Base-by-base conservation (phyloP, 2,329 filamentous ascomycete genomes). In the Cladosporium cucumerinum region DNA sequence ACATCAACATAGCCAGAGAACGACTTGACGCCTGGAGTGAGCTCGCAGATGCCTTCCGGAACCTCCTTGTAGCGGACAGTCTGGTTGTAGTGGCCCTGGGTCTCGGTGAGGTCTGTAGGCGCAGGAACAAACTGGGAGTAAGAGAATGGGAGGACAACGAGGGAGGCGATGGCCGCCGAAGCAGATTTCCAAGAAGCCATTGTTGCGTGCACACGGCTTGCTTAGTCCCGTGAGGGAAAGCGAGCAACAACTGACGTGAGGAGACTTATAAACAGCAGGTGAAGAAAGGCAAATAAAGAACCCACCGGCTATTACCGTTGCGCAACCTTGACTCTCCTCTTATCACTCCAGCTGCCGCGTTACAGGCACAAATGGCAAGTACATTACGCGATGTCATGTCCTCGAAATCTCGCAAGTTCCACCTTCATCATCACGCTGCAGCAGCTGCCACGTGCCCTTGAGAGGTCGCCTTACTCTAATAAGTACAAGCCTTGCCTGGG, bases 51-150 rank as follows among this genome's bases (percentile, higher is more conserved):
- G 3, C 84, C 84, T 3, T 80, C 69, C 0, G 81, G 80, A 18
- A 82, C 84, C 72, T 86, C 77, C 72, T 87, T 87, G 73, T 86
- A 87, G 21, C 84, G 82, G 64, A 87, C 84, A 26, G 80, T 81
- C 66, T 84, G 76, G 63, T 81, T 81, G 64, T 79, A 76, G 61
- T 79, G 79, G 12, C 81, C 82, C 63, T 76, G 75, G 36, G 77
- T 78, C 10, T 73, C 73, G 11, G 74, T 82, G 43, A 82, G 73
- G 67, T 82, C 75, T 1, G 77, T 78, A 0, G 81, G 81, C 18
- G 79, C 72, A 23, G 79, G 71, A 3, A 83, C 78, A 63, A 83
- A 83, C 69, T 83, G 81, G 5, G 72, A 68, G 23, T 23, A 48
- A 10, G 49, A 28, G 11, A 36, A 34, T 32, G 48, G 63, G 14